These are phyloP conservation scores for Pythium chondricola DNA, from an alignment of 352 stramenopile genomes.

Conservation along the genomic window DNA sequence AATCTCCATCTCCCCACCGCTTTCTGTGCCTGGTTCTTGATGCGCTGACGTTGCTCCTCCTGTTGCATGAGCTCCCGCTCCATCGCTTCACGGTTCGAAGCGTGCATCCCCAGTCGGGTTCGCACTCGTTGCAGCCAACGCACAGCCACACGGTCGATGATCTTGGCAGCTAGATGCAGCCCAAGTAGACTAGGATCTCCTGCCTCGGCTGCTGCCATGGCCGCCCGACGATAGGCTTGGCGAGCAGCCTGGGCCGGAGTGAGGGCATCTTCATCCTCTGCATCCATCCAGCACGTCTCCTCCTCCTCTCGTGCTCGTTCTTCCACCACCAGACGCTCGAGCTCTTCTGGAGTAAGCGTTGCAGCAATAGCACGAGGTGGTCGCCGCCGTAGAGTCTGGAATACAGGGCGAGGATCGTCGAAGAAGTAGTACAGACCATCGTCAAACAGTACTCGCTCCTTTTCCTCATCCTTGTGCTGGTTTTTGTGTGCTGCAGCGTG, in stretches of 20 bases:
- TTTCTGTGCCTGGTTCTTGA: slow-evolving; percentile 6
- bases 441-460: slow-evolving; percentile 25
- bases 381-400: slow-evolving; percentile 19
- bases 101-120: slow-evolving; percentile 4
- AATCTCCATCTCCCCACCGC: slow-evolving; percentile 20
- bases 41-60: no score
- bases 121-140: slow-evolving; percentile 7
- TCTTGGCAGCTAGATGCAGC: slow-evolving; percentile 22
- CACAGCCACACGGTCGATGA: slow-evolving; percentile 30
- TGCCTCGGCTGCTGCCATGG: not conserved
- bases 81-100: not conserved
- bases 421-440: slow-evolving; percentile 19
- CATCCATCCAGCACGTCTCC: slow-evolving; percentile 23
- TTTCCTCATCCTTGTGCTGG: slow-evolving; percentile 9
- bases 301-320: slow-evolving; percentile 18
- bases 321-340: not conserved
- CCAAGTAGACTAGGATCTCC: slow-evolving; percentile 13
- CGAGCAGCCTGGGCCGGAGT: slow-evolving; percentile 16
- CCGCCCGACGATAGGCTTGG: slow-evolving; percentile 6
- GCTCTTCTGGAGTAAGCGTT: not conserved
- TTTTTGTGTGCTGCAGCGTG: slow-evolving; percentile 3
- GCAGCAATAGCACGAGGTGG: not conserved
- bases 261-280: slow-evolving; percentile 28
- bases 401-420: slow-evolving; percentile 20
- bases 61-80: no score